Conservation (phyloP, 805 yeast genomes). For the Wickerhamia fluorescens region DNA sequence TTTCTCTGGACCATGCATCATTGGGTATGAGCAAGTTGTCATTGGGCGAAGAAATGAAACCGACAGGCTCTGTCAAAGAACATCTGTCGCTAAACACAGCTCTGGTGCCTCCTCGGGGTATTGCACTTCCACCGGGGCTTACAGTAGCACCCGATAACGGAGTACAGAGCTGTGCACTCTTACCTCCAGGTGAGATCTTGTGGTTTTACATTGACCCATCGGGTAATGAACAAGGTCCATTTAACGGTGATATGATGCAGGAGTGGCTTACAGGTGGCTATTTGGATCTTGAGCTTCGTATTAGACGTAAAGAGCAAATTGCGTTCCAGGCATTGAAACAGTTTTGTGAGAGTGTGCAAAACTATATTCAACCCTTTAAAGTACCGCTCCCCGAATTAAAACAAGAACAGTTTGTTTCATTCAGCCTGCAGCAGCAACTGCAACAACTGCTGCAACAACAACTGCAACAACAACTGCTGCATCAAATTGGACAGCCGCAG, state of each 20-base stretch:
- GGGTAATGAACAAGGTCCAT: conserved; percentile 77
- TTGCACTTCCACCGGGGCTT: conserved; percentile 8
- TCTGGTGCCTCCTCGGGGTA: background rate
- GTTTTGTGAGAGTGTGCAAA: conserved; percentile 43
- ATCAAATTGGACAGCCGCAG: conserved; percentile 1
- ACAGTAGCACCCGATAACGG: conserved; percentile 1
- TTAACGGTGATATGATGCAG: conserved; percentile 67
- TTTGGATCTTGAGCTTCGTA: conserved; percentile 44
- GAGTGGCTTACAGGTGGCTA: conserved; percentile 64
- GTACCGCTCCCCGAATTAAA: conserved; percentile 33
- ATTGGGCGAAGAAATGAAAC: background rate
- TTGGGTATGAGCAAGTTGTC: background rate
- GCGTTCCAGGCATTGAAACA: conserved; percentile 45
- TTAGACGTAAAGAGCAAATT: conserved; percentile 54
- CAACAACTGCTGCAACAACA: conserved; percentile 3
- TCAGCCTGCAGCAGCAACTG: conserved; percentile 3
- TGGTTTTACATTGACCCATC: conserved; percentile 74
- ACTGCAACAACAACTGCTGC: conserved; percentile 3
- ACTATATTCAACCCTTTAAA: conserved; percentile 53
- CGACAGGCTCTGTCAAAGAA: background rate
- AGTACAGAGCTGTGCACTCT: conserved; percentile 4
- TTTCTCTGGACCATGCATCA: background rate
- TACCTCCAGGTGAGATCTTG: conserved; percentile 38
- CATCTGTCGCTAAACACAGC: background rate
- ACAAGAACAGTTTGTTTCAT: conserved; percentile 1